Evolutionary conservation across 352 stramenopile species (phyloP), one percentile per base, ranked within the genome.

Genomic region (Pythium scleroteichum): DNA sequence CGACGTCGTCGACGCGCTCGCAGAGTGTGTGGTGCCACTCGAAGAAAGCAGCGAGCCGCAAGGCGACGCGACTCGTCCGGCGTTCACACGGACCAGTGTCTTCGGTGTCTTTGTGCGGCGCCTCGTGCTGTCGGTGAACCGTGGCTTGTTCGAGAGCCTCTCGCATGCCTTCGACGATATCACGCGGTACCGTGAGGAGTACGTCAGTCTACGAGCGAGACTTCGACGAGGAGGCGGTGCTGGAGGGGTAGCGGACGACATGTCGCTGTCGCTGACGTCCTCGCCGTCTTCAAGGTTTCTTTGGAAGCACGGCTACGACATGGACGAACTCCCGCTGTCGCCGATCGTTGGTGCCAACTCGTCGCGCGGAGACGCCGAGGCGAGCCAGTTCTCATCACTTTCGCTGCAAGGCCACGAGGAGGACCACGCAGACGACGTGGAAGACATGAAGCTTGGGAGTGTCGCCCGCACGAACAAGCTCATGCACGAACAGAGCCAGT

Each of bases 41-140:
- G 24, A 53, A 62, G 40, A 72, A 85, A 50, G 78, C 76, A 0
- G 63, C 78, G 23, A 47, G 64, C 8, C 53, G 68, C 2, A 58
- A 53, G 33, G 53, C 61, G 76, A 87, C 55, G 81, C 76, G 0
- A 64, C 82, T n/a, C 83, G 61, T 58, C 72, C 71, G 16, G 64
- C 73, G 32, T 69, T 92, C 19, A 69, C 67, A 29, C 72, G 82
- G 23, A 71, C 61, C 23, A 92, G 82, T 55, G 52, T 87, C 44
- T 64, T 92, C 19, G 83, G 83, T 1, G 59, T 90, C 16, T 92
- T 90, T 50, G 78, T 92, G 46, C 81, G 83, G 22, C 76, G 70
- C 41, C 87, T 92, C 50, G 66, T 88, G n/a, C 46, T 92, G 27
- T 66, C 69, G 1, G 63, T 85, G 16, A 82, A 87, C 45, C 67